Conservation (phyloP, 495 filamentous ascomycete genomes). For the Penicillium goetzii region DNA sequence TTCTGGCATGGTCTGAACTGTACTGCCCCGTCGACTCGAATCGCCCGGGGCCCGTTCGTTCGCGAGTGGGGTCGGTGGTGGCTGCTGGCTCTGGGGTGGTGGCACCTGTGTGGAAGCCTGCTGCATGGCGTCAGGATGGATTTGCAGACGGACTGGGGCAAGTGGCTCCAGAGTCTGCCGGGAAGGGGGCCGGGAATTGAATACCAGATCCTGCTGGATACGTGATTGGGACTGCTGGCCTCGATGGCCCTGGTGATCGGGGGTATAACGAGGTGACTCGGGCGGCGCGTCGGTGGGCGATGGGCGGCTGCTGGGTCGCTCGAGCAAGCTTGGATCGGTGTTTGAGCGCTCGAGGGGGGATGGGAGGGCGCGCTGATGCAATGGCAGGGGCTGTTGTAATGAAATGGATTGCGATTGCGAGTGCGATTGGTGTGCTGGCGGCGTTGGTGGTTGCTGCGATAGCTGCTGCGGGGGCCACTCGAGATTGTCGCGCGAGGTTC, state of each 20-base stretch:
- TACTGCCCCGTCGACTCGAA: conserved; percentile 28
- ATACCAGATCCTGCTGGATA: conserved; percentile 29
- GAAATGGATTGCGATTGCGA: conserved; percentile 9
- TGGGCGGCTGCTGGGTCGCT: conserved; percentile 55
- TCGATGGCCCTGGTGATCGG: conserved; percentile 23
- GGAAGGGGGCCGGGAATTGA: conserved; percentile 56
- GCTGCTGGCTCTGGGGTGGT: conserved; percentile 15
- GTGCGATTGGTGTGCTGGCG: conserved; percentile 13
- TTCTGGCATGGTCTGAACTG: conserved; percentile 41
- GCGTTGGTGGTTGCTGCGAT: conserved; percentile 9
- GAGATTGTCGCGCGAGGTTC: conserved; percentile 13
- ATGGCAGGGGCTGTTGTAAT: conserved; percentile 2
- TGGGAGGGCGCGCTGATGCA: conserved; percentile 10
- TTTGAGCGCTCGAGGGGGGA: conserved; percentile 33
- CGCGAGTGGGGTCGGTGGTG: neutral
- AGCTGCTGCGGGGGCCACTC: conserved; percentile 17
- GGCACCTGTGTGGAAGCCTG: conserved; percentile 31
- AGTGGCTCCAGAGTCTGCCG: conserved; percentile 58
- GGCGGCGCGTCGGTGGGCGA: conserved; percentile 42
- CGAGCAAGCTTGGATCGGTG: conserved; percentile 35
- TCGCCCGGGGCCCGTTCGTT: conserved; percentile 21
- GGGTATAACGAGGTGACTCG: conserved; percentile 31
- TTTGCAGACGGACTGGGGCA: conserved; percentile 36
- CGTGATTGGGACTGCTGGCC: conserved; percentile 18
- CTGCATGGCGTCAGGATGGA: conserved; percentile 42